Conservation (phyloP, 192 early-diverging fungal genomes). For the Backusella psychrophila region DNA sequence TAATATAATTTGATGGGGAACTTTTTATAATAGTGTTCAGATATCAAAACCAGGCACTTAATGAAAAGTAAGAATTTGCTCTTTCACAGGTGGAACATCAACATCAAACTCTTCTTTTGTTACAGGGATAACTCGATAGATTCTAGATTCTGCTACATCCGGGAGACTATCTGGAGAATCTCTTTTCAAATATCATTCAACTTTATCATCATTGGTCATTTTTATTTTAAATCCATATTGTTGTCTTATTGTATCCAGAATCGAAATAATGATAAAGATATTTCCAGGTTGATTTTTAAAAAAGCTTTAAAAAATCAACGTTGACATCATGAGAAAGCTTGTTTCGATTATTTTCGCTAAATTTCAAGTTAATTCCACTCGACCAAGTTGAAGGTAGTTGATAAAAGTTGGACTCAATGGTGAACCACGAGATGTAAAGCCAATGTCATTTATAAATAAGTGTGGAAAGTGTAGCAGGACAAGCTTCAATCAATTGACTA, state of each 20-base stretch:
- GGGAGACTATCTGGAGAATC: no score
- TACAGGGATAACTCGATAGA: no score
- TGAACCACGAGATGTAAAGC: neutral
- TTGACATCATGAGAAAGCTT: neutral
- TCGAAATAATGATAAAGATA: neutral
- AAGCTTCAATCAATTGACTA: neutral
- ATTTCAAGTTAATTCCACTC: neutral
- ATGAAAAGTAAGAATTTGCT: no score
- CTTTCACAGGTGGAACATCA: no score
- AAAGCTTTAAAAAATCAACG: neutral
- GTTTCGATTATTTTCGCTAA: neutral
- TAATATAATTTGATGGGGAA: no score
- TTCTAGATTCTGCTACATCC: no score
- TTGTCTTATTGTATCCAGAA: neutral
- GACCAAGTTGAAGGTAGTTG: neutral
- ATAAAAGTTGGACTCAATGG: neutral
- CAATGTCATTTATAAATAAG: neutral
- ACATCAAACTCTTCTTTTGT: no score
- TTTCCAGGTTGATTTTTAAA: neutral
- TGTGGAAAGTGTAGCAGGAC: neutral
- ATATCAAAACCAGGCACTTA: no score
- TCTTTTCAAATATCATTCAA: neutral
- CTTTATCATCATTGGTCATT: neutral
- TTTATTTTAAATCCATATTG: neutral
- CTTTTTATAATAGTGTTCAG: no score